Base-by-base conservation (phyloP, 2,329 filamentous ascomycete genomes). In the Volutella citrinella region DNA sequence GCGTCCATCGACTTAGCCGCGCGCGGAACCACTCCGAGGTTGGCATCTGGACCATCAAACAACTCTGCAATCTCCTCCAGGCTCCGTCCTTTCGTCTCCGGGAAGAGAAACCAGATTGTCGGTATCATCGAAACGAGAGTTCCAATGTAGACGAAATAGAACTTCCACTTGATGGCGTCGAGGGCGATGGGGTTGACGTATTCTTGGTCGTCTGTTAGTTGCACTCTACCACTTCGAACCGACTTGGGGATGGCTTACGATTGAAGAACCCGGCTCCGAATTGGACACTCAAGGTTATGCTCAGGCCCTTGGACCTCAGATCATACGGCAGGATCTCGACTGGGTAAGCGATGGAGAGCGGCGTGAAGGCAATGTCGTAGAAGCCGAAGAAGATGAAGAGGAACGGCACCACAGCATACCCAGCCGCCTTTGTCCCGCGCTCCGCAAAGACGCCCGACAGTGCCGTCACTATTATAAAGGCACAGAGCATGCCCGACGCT, bases 101-200 rank as follows among this genome's bases (percentile, higher is more conserved):
- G 43, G 10, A 45, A 46, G 5, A 36, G 17, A 9, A 46, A 43
- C 38, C 35, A 46, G 9, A 46, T 38, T 7, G 33, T 30, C 1
- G 17, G 25, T 3, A 39, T 16, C 17, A 40, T 28, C 8, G 27
- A 25, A 2, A 39, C 11, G 8, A 46, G 29, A 1, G 31, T 31
- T 5, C 23, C 43, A 3, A 45, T 32, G 23, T 46, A 46, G 10
- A 46, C 42, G 7, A 36, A 26, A 24, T 46, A 46, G 10, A 32
- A 46, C 19, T 32, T 42, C 43, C 43, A 46, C 10, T 27, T 20
- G 1, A 46, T 40, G 6, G 16, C 32, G 5, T 43, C 38, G 8
- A 46, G 36, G 1, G 39, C 39, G n/a, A 46, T 40, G 2, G 43
- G 43, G 7, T 46, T 46, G 10, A 46, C 43, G 5, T 39, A 45